Percentiles rank a stretch among this genome's conserved stretches.
phyloP scores from a whole-genome alignment of 176 grass and related monocot species.

The Triticum aestivum region DNA sequence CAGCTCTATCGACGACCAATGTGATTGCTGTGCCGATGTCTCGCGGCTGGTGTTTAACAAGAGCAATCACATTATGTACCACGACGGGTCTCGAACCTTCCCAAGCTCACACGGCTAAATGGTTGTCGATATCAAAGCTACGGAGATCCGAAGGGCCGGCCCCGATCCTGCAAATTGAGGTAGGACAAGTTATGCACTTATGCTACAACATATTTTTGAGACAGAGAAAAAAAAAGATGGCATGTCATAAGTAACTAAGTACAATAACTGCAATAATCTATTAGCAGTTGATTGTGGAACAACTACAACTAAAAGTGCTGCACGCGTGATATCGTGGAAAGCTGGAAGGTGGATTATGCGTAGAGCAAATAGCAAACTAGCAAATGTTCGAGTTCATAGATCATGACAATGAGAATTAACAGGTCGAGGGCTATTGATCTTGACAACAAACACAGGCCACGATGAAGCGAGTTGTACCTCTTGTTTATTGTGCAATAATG shows the following conservation, averaged over 20 bases:
- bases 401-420: background rate
- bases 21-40: background rate
- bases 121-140: slow-evolving; percentile 77
- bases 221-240: background rate
- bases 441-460: background rate
- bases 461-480: slow-evolving; percentile 46
- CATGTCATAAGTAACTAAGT: background rate
- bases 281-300: background rate
- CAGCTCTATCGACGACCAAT: background rate
- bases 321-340: background rate
- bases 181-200: background rate
- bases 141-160: slow-evolving; percentile 74
- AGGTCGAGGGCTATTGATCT: background rate
- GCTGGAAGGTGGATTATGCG: background rate
- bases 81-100: background rate
- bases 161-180: slow-evolving; percentile 59
- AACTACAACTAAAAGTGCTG: background rate
- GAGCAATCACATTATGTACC: background rate
- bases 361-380: background rate
- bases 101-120: slow-evolving; percentile 57
- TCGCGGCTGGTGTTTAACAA: background rate
- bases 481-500: slow-evolving; percentile 99
- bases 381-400: background rate
- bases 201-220: background rate
- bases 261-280: background rate